Evolutionary conservation across 164 flowering plant species (phyloP).

Genomic region (Magnolia officinalis): DNA sequence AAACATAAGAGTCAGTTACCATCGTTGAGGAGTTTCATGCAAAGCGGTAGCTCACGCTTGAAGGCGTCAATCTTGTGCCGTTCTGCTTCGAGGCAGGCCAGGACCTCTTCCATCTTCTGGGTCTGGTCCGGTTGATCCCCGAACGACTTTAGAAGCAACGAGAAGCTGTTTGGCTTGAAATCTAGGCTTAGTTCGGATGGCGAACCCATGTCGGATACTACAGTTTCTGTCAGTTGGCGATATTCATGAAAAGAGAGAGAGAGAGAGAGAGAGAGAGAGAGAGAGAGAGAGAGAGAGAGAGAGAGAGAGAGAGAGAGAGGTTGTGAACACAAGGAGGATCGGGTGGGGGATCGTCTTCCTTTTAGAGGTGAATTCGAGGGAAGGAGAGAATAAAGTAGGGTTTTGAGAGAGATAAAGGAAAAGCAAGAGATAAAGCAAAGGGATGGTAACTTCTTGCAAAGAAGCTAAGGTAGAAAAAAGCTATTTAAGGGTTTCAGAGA

Average conservation of each 20-base stretch:
- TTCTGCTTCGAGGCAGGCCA: conserved; percentile 56
- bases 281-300: conserved; percentile 29
- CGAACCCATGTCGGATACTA: conserved; percentile 42
- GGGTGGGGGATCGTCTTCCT: conserved; percentile 47
- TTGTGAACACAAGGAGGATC: conserved; percentile 79
- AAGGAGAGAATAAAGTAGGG: conserved; percentile 67
- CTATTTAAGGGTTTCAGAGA: conserved; percentile 22
- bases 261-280: conserved; percentile 10
- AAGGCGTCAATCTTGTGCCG: conserved; percentile 75
- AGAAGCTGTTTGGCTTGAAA: conserved; percentile 65
- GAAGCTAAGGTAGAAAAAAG: conserved; percentile 48
- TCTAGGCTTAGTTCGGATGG: conserved; percentile 68
- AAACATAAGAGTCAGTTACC: conserved; percentile 37
- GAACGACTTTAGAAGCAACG: conserved; percentile 65
- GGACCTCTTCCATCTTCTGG: conserved; percentile 49
- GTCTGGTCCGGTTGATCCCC: conserved; percentile 59
- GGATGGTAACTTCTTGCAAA: conserved; percentile 69
- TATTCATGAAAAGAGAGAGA: conserved; percentile 1
- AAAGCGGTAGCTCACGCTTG: conserved; percentile 79
- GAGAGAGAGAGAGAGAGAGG: conserved; percentile 30
- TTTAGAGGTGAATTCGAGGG: conserved; percentile 61
- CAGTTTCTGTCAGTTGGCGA: background rate
- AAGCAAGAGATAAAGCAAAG: conserved; percentile 35
- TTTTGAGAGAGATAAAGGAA: conserved; percentile 29
- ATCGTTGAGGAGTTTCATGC: conserved; percentile 65